Evolutionary conservation across 2,329 filamentous ascomycete species (phyloP).

Genomic region (Dactylellina cionopaga): DNA sequence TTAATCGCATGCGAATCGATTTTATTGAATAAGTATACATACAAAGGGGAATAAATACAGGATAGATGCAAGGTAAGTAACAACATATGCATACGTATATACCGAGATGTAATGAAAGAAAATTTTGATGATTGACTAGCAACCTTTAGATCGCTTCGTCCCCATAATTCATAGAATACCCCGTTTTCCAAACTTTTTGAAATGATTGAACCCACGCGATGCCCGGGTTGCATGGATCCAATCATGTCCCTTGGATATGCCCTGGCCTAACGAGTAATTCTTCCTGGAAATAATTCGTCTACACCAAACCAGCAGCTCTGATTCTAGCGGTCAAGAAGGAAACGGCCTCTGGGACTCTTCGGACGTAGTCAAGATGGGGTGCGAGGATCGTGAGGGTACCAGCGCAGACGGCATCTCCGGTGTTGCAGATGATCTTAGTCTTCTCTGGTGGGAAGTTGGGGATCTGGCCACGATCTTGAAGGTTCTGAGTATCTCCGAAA

Average conservation of each 20-base stretch:
- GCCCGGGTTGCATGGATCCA: constrained; percentile 38
- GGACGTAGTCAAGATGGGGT: constrained; percentile 60
- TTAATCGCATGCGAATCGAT: constrained; percentile 39
- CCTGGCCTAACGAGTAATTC: not conserved
- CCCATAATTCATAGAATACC: not conserved
- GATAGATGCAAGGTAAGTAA: constrained; percentile 21
- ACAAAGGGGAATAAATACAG: constrained; percentile 33
- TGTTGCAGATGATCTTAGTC: constrained; percentile 61
- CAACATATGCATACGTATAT: constrained; percentile 32
- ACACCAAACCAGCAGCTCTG: constrained; percentile 26
- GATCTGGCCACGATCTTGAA: constrained; percentile 61
- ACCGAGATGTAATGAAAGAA: constrained; percentile 7
- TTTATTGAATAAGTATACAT: constrained; percentile 37
- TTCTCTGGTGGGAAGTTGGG: constrained; percentile 60
- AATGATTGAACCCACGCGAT: constrained; percentile 12
- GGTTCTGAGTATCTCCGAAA: constrained; percentile 63
- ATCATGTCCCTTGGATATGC: constrained; percentile 11
- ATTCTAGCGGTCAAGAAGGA: constrained; percentile 33
- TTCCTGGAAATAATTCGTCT: not conserved
- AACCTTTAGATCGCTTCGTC: constrained; percentile 12
- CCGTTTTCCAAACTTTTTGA: not conserved
- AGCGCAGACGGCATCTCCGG: constrained; percentile 60
- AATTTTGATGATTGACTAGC: constrained; percentile 10
- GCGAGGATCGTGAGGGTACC: constrained; percentile 60
- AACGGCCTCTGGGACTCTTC: constrained; percentile 44